Evolutionary conservation across 331 rosid species (phyloP), one percentile per base, ranked within the genome.

Genomic region (Prunus yedoensis): DNA sequence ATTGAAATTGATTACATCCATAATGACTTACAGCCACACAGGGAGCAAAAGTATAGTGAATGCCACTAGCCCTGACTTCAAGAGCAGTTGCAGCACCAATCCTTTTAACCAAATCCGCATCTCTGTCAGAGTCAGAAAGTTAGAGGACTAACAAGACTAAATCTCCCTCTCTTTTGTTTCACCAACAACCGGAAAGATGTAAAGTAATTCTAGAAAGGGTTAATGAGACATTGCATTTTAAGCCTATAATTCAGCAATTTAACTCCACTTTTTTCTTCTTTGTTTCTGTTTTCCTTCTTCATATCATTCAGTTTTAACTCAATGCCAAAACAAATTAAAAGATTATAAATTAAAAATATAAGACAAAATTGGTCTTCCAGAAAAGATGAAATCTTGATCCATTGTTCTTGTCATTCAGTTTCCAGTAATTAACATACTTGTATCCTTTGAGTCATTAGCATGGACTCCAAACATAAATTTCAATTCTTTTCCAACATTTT

Each of bases 41-140:
- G 10, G 95, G 98, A 74, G 94, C 89, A 81, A 90, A 94, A 30
- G 81, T 21, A 80, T 78, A 91, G 73, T 87, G 91, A 71, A 80
- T 74, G 58, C 98, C 98, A 57, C 91, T 90, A 4, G 98, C 98
- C 82, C 86, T 79, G 77, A 87, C 89, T 90, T 94, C 98, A 80
- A 84, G 85, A 63, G 98, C 97, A 4, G 98, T 94, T 77, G 85
- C 97, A 64, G 81, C 84, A 61, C 97, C 97, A 85, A 94, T 94
- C 80, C 86, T 91, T 81, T 43, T 71, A 83, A 74, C 93, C 87
- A 94, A 81, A 78, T 91, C 91, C 23, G 88, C 82, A 77, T 94
- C 96, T 79, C 97, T 94, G 73, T 53, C 74, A 81, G 38, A 35
- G 38, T 23, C 30, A 32, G 46, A 73, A 53, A 4, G 51, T 58